Evolutionary conservation across 225 moss, liverwort and hornwort species (phyloP), one percentile per base, ranked within the genome.

Genomic region (Thuidium tamariscinum): DNA sequence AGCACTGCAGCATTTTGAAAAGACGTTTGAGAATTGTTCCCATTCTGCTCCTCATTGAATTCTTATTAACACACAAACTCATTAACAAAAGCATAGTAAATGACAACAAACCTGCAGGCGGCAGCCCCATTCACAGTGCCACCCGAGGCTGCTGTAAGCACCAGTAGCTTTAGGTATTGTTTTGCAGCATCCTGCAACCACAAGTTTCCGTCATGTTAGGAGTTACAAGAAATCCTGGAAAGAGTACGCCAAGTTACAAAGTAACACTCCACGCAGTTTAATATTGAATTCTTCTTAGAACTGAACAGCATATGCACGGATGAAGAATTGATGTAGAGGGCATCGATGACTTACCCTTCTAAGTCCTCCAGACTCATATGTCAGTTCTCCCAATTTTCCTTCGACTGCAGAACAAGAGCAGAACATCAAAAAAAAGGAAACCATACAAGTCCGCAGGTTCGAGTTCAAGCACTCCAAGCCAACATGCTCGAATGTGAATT

Each of bases 161-260:
- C 94, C 88, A 97, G 84, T 41, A 97, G 95, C 88, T 91, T 97
- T 60, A 97, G 82, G 82, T 94, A 97, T 49, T 93, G 93, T 82
- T 93, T 93, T 66, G 94, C 95, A 80, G 92, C 86, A 92, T 97
- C 97, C 97, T 97, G 93, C 87, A 91, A 54, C 61, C 83, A 82
- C 81, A 68, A 67, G 34, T 81, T 36, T 56, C 79, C 86, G 51
- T 86, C 69, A 74, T 17, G 37, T 64, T 51, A 37, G 37, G 46
- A 36, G 44, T 87, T 46, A 57, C 8, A 66, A 49, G 39, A 74
- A 59, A 19, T 67, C 73, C 63, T 52, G 56, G 84, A 41, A 81
- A 68, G 48, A 79, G 61, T 37, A 83, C 64, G 18, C 55, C 64
- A 60, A 48, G 42, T 60, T 36, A 61, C 9, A 55, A 81, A 68